Conservation (phyloP, 1,284 basidiomycete genomes). For the Cronartium quercuum region DNA sequence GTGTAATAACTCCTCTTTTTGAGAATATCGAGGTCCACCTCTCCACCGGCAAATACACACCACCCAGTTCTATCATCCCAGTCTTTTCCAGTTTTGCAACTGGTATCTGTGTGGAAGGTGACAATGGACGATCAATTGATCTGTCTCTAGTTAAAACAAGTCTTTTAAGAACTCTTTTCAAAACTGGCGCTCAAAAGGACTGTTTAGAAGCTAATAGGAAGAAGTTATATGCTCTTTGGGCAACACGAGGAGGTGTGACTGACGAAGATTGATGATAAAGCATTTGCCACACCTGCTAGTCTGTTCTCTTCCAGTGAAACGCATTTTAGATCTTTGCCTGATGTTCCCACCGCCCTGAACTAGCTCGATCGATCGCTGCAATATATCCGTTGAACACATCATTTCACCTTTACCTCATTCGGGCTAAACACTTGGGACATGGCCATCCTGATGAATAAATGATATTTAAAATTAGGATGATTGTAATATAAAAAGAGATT, state of each 20-base stretch:
- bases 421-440: too few relatives aligned
- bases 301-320: too few relatives aligned
- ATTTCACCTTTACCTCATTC: too few relatives aligned
- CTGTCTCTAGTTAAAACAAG: neutral
- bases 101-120: neutral
- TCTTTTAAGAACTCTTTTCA: constrained; percentile 11
- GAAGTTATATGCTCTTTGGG: constrained; percentile 25
- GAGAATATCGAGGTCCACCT: constrained; percentile 14
- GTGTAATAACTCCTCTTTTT: constrained; percentile 10
- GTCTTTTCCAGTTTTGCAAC: constrained; percentile 16
- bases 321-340: too few relatives aligned
- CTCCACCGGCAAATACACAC: neutral
- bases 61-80: constrained; percentile 11
- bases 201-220: constrained; percentile 26
- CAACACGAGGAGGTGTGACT: constrained; percentile 1
- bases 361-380: too few relatives aligned
- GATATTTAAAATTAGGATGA: too few relatives aligned
- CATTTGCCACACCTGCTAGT: too few relatives aligned
- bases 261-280: constrained; percentile 21
- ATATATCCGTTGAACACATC: too few relatives aligned
- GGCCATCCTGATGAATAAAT: too few relatives aligned
- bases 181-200: constrained; percentile 19
- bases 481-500: too few relatives aligned
- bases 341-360: too few relatives aligned
- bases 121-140: neutral